These are phyloP conservation scores for Fusarium dlaminii DNA, from an alignment of 2,329 filamentous ascomycete genomes.

Conservation along the genomic window DNA sequence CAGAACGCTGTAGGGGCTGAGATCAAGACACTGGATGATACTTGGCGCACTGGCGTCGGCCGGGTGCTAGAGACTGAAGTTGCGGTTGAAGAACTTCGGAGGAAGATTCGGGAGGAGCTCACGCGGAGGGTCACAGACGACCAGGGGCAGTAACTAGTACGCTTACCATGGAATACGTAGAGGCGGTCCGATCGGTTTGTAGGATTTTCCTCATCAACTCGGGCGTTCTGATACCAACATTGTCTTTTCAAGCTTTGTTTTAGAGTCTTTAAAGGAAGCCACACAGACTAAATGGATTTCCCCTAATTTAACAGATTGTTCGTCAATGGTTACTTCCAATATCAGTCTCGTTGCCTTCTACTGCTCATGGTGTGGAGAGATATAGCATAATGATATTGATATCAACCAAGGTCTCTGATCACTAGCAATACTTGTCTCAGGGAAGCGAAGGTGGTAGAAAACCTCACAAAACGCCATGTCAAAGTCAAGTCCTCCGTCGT, in stretches of 20 bases:
- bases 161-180: neutral
- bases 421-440: constrained; percentile 49
- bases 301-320: neutral
- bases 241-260: neutral
- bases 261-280: neutral
- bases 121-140: constrained; percentile 44
- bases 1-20: constrained; percentile 80
- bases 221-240: constrained; percentile 27
- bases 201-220: neutral
- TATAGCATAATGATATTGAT: constrained; percentile 23
- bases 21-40: constrained; percentile 76
- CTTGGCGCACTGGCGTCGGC: constrained; percentile 82
- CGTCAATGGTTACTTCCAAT: neutral
- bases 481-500: constrained; percentile 34
- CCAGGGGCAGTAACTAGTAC: neutral
- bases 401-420: constrained; percentile 49
- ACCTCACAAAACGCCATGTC: constrained; percentile 43
- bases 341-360: neutral
- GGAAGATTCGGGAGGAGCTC: constrained; percentile 72
- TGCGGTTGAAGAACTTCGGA: constrained; percentile 77
- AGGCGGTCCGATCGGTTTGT: neutral
- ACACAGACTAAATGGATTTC: neutral
- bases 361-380: constrained; percentile 1
- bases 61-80: constrained; percentile 87
- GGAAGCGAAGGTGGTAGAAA: constrained; percentile 47